Percentiles rank a stretch among this genome's conserved stretches.
Conservation (phyloP, 805 yeast genomes). For the Dipodascus geniculatus region DNA sequence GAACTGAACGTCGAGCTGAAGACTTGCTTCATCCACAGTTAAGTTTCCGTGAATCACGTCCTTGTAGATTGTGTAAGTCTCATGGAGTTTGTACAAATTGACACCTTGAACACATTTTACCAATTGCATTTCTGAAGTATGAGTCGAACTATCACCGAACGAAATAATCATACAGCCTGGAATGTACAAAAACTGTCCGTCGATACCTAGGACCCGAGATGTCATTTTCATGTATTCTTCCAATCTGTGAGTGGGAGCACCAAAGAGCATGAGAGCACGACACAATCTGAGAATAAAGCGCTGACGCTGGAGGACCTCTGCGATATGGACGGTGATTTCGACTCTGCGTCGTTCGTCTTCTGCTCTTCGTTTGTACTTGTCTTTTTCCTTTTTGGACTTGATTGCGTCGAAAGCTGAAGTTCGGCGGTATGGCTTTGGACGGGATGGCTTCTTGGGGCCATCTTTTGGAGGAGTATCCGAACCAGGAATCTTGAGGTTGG, state of each 20-base stretch:
- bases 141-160: conserved; percentile 86
- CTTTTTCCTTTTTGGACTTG: conserved; percentile 1
- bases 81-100: conserved; percentile 67
- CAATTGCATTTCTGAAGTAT: conserved; percentile 88
- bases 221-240: conserved; percentile 93
- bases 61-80: conserved; percentile 75
- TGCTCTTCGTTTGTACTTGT: conserved; percentile 15
- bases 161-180: conserved; percentile 95
- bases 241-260: conserved; percentile 91
- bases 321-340: conserved; percentile 78
- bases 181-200: conserved; percentile 81
- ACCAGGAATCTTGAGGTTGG: conserved; percentile 17
- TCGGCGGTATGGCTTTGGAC: conserved; percentile 6
- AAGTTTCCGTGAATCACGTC: conserved; percentile 80
- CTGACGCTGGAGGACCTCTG: conserved; percentile 79
- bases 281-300: conserved; percentile 76
- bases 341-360: conserved; percentile 38
- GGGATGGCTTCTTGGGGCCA: conserved; percentile 2
- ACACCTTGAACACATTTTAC: conserved; percentile 85
- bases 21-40: conserved; percentile 80
- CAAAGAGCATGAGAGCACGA: conserved; percentile 81
- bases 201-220: conserved; percentile 82
- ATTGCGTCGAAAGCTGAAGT: not conserved
- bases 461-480: conserved; percentile 1
- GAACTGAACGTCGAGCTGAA: conserved; percentile 56